A percentile compares a stretch with the other conserved stretches of the same genome.
These are phyloP conservation scores for Phoma sp. DNA, from an alignment of 2,329 filamentous ascomycete genomes.

Conservation along the genomic window DNA sequence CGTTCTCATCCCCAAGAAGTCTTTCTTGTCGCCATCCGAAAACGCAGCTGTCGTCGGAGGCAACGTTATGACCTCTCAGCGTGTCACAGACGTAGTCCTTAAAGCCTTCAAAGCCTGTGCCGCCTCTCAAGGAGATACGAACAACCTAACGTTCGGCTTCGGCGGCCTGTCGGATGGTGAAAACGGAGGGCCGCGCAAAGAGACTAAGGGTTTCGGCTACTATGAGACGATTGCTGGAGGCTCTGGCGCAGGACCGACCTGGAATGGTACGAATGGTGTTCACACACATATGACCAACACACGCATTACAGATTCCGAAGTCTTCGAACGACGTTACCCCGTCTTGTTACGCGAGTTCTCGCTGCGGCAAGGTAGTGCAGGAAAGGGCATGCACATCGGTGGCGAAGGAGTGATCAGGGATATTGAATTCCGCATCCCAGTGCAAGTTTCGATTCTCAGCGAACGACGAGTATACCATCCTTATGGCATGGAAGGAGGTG, in stretches of 20 bases:
- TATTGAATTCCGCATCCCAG: conserved; percentile 79
- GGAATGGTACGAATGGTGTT: conserved; percentile 78
- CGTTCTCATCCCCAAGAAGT: conserved; percentile 74
- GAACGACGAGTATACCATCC: conserved; percentile 78
- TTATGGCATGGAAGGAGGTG: conserved; percentile 84
- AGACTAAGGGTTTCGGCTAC: conserved; percentile 82
- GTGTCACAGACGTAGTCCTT: conserved; percentile 83
- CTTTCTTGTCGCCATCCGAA: conserved; percentile 76
- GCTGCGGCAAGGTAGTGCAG: conserved; percentile 67
- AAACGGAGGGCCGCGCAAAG: conserved; percentile 45
- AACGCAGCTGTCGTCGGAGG: conserved; percentile 82
- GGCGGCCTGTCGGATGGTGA: conserved; percentile 58
- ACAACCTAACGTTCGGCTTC: conserved; percentile 85
- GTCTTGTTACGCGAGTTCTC: conserved; percentile 75
- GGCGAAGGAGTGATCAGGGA: conserved; percentile 79
- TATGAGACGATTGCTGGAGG: conserved; percentile 87
- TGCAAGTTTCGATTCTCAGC: conserved; percentile 79
- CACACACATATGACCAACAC: conserved; percentile 89
- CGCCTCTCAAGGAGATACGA: conserved; percentile 80
- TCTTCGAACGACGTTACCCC: conserved; percentile 79
- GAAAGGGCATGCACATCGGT: conserved; percentile 70
- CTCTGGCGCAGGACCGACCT: conserved; percentile 72
- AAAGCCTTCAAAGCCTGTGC: conserved; percentile 81
- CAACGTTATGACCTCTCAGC: conserved; percentile 78
- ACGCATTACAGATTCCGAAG: conserved; percentile 79